Percentiles rank a stretch among this genome's conserved stretches.
Conservation (phyloP, 108 stramenopile genomes). For the Cylindrotheca fusiformis region DNA sequence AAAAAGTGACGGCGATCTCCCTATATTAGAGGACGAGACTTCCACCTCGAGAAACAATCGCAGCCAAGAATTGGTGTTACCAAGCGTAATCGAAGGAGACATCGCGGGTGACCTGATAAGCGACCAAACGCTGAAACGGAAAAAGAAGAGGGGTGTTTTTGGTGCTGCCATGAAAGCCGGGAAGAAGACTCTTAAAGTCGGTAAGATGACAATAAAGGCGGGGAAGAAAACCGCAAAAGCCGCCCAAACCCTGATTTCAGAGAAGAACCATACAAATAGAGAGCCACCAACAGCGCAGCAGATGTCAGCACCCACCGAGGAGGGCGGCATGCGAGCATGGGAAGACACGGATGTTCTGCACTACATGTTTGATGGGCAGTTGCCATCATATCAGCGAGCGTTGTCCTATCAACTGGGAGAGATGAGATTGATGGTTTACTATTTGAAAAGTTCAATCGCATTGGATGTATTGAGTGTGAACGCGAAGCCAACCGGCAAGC, state of each 20-base stretch:
- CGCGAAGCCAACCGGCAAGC: constrained; percentile 47
- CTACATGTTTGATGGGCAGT: constrained; percentile 27
- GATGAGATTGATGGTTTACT: constrained; percentile 62
- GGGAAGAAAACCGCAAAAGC: constrained; percentile 9
- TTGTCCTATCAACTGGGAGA: constrained; percentile 56
- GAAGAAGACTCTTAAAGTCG: neutral
- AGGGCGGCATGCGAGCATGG: constrained; percentile 23
- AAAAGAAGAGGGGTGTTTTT: neutral
- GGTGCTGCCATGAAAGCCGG: constrained; percentile 12
- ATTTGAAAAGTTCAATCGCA: constrained; percentile 15
- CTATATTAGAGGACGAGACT: neutral
- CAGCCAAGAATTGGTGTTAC: neutral
- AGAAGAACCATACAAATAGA: constrained; percentile 23
- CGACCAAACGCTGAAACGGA: neutral
- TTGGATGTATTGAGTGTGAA: constrained; percentile 29
- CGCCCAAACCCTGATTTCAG: constrained; percentile 13
- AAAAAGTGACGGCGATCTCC: neutral
- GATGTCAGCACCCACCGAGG: neutral
- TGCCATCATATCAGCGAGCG: constrained; percentile 37
- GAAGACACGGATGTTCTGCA: constrained; percentile 31
- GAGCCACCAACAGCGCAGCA: constrained; percentile 3
- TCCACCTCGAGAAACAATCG: neutral
- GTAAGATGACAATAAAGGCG: constrained; percentile 5
- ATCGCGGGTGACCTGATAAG: neutral
- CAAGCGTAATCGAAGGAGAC: neutral